Conservation (phyloP, 2,329 filamentous ascomycete genomes). For the Curvularia sp. region DNA sequence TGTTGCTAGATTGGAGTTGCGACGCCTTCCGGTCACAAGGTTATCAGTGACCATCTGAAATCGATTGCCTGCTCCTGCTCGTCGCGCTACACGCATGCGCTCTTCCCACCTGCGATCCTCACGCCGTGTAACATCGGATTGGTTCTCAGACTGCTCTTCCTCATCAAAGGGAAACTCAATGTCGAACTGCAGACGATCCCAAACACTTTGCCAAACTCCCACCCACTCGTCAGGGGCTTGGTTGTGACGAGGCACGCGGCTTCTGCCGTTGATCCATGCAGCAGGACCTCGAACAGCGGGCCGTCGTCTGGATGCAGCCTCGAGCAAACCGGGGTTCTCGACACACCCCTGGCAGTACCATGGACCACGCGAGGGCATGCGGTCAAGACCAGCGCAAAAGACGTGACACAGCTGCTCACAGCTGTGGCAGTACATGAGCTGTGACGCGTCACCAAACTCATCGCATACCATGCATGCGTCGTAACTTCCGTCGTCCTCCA, state of each 20-base stretch:
- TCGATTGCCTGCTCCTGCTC: constrained; percentile 75
- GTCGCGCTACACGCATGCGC: constrained; percentile 80
- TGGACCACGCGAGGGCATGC: constrained; percentile 71
- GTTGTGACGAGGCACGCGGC: constrained; percentile 42
- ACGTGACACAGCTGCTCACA: constrained; percentile 92
- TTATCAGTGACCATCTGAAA: constrained; percentile 74
- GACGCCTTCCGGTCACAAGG: constrained; percentile 53
- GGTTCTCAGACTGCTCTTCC: constrained; percentile 62
- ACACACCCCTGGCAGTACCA: constrained; percentile 93
- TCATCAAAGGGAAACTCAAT: constrained; percentile 87
- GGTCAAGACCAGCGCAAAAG: constrained; percentile 84
- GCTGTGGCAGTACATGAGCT: constrained; percentile 87
- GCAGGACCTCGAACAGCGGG: constrained; percentile 39
- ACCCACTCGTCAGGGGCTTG: constrained; percentile 62
- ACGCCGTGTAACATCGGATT: constrained; percentile 62
- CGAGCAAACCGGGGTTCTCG: constrained; percentile 49
- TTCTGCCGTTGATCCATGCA: constrained; percentile 41
- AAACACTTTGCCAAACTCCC: constrained; percentile 87
- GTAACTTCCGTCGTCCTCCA: constrained; percentile 52
- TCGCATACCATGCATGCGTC: constrained; percentile 87
- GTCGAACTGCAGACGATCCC: constrained; percentile 78
- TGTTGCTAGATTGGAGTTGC: constrained; percentile 49
- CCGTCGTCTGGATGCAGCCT: constrained; percentile 45
- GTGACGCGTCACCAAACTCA: constrained; percentile 78
- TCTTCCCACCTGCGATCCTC: constrained; percentile 79